phyloP scores from a whole-genome alignment of 805 yeast genomes.

The Yueomyces sinensis region DNA sequence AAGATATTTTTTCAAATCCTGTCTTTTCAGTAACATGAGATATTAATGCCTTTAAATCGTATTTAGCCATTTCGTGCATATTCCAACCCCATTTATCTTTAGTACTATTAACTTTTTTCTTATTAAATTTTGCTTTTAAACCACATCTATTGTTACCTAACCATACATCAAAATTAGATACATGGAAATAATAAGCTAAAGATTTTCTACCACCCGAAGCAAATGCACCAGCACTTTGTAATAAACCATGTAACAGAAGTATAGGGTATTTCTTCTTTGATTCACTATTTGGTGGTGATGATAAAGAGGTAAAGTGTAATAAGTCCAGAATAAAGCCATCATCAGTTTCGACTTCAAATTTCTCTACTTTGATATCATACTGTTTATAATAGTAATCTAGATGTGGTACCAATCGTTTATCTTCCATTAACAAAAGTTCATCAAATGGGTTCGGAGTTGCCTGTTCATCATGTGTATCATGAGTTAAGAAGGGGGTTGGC shows the following conservation, averaged over 20 bases:
- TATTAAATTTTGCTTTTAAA: conserved; percentile 53
- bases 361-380: conserved; percentile 45
- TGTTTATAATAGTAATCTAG: conserved; percentile 56
- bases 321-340: conserved; percentile 71
- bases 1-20: conserved; percentile 32
- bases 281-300: conserved; percentile 3
- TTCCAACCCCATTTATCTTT: conserved; percentile 84
- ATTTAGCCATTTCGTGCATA: conserved; percentile 64
- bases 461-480: background rate
- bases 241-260: conserved; percentile 69
- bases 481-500: background rate
- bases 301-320: conserved; percentile 30
- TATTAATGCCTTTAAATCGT: conserved; percentile 65
- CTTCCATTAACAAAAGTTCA: conserved; percentile 16
- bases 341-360: conserved; percentile 48
- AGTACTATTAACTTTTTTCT: conserved; percentile 12
- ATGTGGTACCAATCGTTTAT: conserved; percentile 32
- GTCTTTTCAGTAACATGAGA: conserved; percentile 38
- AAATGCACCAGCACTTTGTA: conserved; percentile 79
- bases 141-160: conserved; percentile 86
- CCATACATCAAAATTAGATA: conserved; percentile 75
- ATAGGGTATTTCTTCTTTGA: conserved; percentile 40
- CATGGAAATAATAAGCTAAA: conserved; percentile 43
- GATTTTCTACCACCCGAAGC: conserved; percentile 74
- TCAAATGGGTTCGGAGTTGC: conserved; percentile 16